These are phyloP conservation scores for Pythium phragmitis DNA, from an alignment of 352 stramenopile species.

Conservation along the genomic window DNA sequence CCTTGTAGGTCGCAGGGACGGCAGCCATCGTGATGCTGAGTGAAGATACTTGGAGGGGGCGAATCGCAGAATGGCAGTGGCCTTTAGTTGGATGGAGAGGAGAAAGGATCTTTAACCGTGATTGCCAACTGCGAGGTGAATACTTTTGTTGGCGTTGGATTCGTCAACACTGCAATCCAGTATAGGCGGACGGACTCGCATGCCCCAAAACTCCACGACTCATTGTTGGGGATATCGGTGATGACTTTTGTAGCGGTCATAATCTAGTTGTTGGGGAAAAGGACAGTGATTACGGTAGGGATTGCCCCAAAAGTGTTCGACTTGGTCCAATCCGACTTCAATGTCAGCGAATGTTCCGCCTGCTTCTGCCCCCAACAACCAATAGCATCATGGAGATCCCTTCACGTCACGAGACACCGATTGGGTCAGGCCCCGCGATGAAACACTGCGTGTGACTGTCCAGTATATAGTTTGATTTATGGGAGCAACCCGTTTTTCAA, in stretches of 20 bases:
- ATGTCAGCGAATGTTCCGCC: not conserved
- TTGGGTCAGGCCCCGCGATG: no score
- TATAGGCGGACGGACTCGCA: no score
- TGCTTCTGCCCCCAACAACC: not conserved
- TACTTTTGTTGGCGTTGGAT: no score
- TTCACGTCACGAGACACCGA: not conserved
- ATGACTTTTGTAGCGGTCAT: constrained; percentile 1
- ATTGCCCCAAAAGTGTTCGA: constrained; percentile 1
- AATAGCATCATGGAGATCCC: not conserved
- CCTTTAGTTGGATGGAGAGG: not conserved
- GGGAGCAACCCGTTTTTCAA: no score
- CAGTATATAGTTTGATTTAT: no score
- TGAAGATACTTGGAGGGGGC: not conserved
- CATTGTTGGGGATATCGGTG: not conserved
- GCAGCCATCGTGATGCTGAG: not conserved
- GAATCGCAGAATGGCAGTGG: not conserved
- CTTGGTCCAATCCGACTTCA: not conserved
- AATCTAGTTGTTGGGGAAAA: not conserved
- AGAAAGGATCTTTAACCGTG: not conserved
- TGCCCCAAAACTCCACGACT: no score
- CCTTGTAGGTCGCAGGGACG: constrained; percentile 20
- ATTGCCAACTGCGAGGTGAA: no score
- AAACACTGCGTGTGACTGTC: no score
- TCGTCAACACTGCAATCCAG: no score
- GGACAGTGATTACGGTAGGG: not conserved